Evolutionary conservation across 441 rosid species (phyloP).

Genomic region (Erysimum pusillum): DNA sequence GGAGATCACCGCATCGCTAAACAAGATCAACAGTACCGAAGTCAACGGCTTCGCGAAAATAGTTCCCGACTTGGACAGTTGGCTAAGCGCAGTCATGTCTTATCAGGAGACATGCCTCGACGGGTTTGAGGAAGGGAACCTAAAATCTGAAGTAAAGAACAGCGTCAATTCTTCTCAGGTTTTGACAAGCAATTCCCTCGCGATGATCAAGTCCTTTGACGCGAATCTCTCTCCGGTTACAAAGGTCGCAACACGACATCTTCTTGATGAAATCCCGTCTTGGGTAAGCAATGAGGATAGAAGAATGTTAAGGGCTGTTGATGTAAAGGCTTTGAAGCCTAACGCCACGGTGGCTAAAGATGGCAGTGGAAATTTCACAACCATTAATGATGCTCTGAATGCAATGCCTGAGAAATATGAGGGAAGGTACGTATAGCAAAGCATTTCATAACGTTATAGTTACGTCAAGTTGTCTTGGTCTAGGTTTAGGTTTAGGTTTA

Average conservation of each 20-base stretch:
- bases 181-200: slow-evolving; percentile 77
- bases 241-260: slow-evolving; percentile 46
- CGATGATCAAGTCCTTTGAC: slow-evolving; percentile 53
- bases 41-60: slow-evolving; percentile 35
- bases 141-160: slow-evolving; percentile 57
- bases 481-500: slow-evolving; percentile 17
- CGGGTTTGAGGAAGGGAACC: slow-evolving; percentile 68
- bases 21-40: slow-evolving; percentile 36
- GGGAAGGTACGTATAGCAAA: slow-evolving; percentile 54
- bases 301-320: slow-evolving; percentile 57
- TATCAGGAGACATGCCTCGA: slow-evolving; percentile 79
- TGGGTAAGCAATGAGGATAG: slow-evolving; percentile 69
- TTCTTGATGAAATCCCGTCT: slow-evolving; percentile 59
- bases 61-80: slow-evolving; percentile 56
- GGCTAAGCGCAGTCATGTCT: slow-evolving; percentile 81
- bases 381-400: slow-evolving; percentile 65
- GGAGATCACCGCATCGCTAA: slow-evolving; percentile 49
- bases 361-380: slow-evolving; percentile 75
- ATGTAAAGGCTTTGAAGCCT: slow-evolving; percentile 51
- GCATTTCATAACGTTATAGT: slow-evolving; percentile 1
- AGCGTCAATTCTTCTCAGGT: slow-evolving; percentile 51
- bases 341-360: slow-evolving; percentile 74
- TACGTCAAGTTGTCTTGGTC: neutral
- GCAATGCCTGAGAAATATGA: slow-evolving; percentile 62
- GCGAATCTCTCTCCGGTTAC: slow-evolving; percentile 33